phyloP scores from a whole-genome alignment of 129 eudicot species.

The Silybum marianum region DNA sequence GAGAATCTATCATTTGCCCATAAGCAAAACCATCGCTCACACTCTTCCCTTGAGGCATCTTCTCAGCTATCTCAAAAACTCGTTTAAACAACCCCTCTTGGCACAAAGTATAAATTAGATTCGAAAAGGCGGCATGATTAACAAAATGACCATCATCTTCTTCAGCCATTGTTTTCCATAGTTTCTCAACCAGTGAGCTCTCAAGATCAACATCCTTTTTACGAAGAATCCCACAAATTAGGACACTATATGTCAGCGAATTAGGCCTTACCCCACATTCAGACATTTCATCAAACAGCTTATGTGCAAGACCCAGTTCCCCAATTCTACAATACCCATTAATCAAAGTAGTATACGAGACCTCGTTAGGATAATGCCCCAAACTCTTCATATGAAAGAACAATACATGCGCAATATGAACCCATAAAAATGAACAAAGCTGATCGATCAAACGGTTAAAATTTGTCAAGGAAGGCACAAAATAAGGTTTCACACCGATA shows the following conservation, averaged over 20 bases:
- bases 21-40: constrained; percentile 66
- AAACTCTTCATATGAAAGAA: constrained; percentile 53
- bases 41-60: constrained; percentile 64
- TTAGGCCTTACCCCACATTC: constrained; percentile 54
- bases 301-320: constrained; percentile 48
- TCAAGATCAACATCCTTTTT: constrained; percentile 39
- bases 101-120: constrained; percentile 60
- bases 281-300: constrained; percentile 81
- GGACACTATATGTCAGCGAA: constrained; percentile 61
- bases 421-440: constrained; percentile 42
- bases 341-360: constrained; percentile 73
- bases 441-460: constrained; percentile 75
- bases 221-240: constrained; percentile 57
- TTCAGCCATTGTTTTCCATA: constrained; percentile 63
- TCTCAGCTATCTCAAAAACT: constrained; percentile 68
- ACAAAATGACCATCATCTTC: constrained; percentile 36
- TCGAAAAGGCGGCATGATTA: constrained; percentile 82
- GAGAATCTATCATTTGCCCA: constrained; percentile 76
- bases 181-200: constrained; percentile 40
- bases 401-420: constrained; percentile 46
- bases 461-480: constrained; percentile 73
- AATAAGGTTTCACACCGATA: constrained; percentile 48
- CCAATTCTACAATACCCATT: constrained; percentile 68
- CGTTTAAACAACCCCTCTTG: constrained; percentile 55
- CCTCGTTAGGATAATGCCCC: constrained; percentile 69